Evolutionary conservation across 108 stramenopile species (phyloP).

Genomic region (Cyclotella choctawhatcheeana): DNA sequence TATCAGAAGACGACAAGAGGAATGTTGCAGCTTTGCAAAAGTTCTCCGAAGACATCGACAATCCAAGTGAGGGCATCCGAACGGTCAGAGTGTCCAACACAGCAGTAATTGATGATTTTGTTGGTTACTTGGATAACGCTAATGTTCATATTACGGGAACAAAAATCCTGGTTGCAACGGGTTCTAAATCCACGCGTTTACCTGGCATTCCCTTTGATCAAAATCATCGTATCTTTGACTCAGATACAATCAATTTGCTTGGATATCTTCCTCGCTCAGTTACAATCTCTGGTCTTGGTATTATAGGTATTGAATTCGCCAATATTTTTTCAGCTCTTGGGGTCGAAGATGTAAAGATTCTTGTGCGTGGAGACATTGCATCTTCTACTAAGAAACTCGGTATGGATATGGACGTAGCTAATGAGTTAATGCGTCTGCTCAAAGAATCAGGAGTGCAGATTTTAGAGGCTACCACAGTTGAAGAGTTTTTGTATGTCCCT

Average conservation of each 20-base stretch:
- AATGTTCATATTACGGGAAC: conserved; percentile 20
- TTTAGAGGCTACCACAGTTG: conserved; percentile 12
- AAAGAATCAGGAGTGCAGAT: conserved; percentile 20
- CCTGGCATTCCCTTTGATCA: conserved; percentile 38
- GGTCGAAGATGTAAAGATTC: conserved; percentile 23
- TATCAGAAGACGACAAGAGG: conserved; percentile 11
- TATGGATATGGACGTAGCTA: conserved; percentile 39
- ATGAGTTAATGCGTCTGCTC: conserved; percentile 21
- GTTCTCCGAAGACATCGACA: conserved; percentile 16
- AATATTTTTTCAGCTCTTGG: conserved; percentile 36
- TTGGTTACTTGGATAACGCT: conserved; percentile 1
- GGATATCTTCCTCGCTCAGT: conserved; percentile 28
- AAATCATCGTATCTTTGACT: conserved; percentile 33
- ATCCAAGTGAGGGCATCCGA: conserved; percentile 16
- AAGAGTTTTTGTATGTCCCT: conserved; percentile 13
- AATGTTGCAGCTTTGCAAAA: conserved; percentile 6
- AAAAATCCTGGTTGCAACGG: conserved; percentile 21
- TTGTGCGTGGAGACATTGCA: conserved; percentile 27
- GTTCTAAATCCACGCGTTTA: conserved; percentile 23
- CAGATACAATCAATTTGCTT: conserved; percentile 35
- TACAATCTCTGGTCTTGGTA: conserved; percentile 35
- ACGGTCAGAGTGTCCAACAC: conserved; percentile 7
- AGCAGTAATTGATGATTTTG: background rate
- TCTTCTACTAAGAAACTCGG: conserved; percentile 28
- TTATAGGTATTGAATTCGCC: conserved; percentile 41